Percentiles rank a stretch among this genome's conserved stretches.
Conservation (phyloP, 78 protist species). For the Dictyostelium firmibasis region DNA sequence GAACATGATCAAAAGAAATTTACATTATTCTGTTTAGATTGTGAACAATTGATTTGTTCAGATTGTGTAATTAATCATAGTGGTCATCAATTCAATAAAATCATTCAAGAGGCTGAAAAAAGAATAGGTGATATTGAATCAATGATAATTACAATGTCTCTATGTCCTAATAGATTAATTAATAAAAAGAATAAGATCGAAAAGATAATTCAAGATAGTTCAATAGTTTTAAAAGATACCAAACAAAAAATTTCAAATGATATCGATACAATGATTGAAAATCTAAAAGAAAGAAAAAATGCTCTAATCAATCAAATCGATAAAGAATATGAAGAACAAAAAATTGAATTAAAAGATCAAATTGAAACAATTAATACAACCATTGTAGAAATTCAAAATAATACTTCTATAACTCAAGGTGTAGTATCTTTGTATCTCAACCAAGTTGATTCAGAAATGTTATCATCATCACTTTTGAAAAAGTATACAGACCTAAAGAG, state of each 20-base stretch:
- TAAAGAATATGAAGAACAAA: slow-evolving; percentile 49
- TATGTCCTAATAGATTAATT: slow-evolving; percentile 5
- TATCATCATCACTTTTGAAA: neutral
- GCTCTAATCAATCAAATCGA: slow-evolving; percentile 15
- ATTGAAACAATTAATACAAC: neutral
- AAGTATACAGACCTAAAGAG: slow-evolving; percentile 12
- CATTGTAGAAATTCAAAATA: neutral
- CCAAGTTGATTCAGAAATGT: neutral
- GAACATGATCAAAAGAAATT: neutral
- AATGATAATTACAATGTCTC: neutral
- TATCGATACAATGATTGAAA: slow-evolving; percentile 52
- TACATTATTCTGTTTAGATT: slow-evolving; percentile 21
- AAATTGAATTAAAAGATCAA: neutral
- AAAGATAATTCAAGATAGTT: slow-evolving; percentile 6
- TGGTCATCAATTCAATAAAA: slow-evolving; percentile 19
- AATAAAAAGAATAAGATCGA: slow-evolving; percentile 44
- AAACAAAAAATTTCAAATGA: slow-evolving; percentile 17
- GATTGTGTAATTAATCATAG: slow-evolving; percentile 43
- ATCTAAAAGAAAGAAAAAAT: slow-evolving; percentile 10
- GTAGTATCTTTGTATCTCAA: neutral
- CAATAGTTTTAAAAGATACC: slow-evolving; percentile 4
- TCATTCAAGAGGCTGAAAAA: slow-evolving; percentile 16
- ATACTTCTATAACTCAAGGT: neutral
- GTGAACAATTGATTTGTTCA: slow-evolving; percentile 17
- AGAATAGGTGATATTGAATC: slow-evolving; percentile 39